Evolutionary conservation across 352 stramenopile genomes (phyloP), one percentile per base, ranked within the genome.

Genomic region (Phytopythium litorale): DNA sequence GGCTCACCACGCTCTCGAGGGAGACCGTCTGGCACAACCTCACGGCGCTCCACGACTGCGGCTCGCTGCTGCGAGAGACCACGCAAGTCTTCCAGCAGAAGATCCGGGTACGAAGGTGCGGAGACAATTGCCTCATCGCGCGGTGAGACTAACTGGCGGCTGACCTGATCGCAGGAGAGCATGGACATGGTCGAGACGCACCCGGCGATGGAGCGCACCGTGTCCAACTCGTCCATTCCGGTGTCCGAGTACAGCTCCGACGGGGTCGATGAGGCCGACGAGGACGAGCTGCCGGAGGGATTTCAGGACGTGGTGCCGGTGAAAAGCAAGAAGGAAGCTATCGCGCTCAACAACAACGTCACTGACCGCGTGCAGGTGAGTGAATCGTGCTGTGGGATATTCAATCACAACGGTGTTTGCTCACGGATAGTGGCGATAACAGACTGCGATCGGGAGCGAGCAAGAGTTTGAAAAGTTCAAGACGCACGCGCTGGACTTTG

Each of bases 251-350:
- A 77, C 67, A 79, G 69, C 42, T 88, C 78, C 11, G 79, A 89
- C 16, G 77, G 78, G 1, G 55, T 69, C 48, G 74, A 83, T 28
- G 75, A 84, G 33, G 68, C 62, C 6, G 77, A 89, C 19, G 70
- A 81, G 4, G 74, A 87, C 33, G 79, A 85, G 6, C 16, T 72
- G n/a, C 60, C 73, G 15, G 70, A 70, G 5, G 53, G 38, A 8
- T 91, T 92, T 49, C 72, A 89, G 54, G 87, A 96, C 53, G 86
- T 96, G 13, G 76, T 81, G 21, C 87, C 87, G 0, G 85, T 96
- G 3, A 85, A 76, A 55, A 79, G 84, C 13, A 85, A 87, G 52
- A 90, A 93, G 58, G 78, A 79, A 13, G 85, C 83, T 3, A 71
- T 87, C 4, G 78, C 77, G 3, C 72, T 96, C 3, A 96, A 96